Base-by-base conservation (phyloP, 176 grass and related monocot genomes). In the Poa annua region DNA sequence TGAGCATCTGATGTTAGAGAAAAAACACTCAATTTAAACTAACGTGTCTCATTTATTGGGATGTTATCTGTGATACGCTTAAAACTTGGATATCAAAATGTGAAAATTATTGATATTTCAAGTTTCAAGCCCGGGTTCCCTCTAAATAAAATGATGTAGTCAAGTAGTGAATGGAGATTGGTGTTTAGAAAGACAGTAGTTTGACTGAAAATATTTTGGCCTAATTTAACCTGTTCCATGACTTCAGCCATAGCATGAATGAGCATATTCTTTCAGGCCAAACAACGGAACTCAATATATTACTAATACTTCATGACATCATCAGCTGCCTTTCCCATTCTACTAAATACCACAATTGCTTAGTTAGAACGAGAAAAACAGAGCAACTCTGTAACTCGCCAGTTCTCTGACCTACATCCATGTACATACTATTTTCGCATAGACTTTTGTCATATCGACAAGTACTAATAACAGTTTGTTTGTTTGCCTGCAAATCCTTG, bases 41-140 rank as follows among this genome's bases (percentile, higher is more conserved):
- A 21, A 56, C 0, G 44, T 47, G 44, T 47, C 44, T 13, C 44
- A 11, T 60, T 70, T 78, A 8, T 35, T 74, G 3, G n/a, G 34
- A 52, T 82, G 7, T 16, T 39, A 26, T 82, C 29, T 83, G 3
- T 36, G 26, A 50, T 33, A 33, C 53, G 54, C 69, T 44, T 61
- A 79, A 69, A 74, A 60, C 36, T 45, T 24, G 59, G 74, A 26
- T 4, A 34, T 64, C 74, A 47, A 64, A 48, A 22, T 57, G 26
- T 60, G 38, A 83, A 78, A 51, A 63, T 3, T 71, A 8, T 71
- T 55, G 13, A 71, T 78, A 32, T n/a, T 59, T 76, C 50, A 82
- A 49, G n/a, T 20, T 26, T 36, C 24, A 20, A 16, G 25, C 15
- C 8, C 4, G 16, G 20, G 25, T 3, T 65, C 16, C 71, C 20